Percentiles rank a stretch among this genome's conserved stretches.
phyloP scores from a whole-genome alignment of 345 rosid species.

The Pistacia integerrima region DNA sequence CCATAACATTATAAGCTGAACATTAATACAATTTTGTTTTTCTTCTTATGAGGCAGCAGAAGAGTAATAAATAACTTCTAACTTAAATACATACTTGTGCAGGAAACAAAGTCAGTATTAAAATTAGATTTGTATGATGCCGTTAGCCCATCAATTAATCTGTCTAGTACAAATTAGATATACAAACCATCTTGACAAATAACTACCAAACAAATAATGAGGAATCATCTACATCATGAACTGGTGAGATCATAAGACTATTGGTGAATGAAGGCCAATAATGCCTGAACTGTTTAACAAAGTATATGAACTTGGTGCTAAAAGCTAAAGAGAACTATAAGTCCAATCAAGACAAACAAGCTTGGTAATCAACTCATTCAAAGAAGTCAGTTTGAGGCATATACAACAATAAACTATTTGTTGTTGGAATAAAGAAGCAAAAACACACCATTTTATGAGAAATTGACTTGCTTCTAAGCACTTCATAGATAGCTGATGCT shows the following conservation, averaged over 20 bases:
- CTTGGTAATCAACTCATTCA: not conserved
- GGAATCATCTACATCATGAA: not conserved
- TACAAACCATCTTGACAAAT: not conserved
- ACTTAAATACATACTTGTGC: not conserved
- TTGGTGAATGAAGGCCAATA: no score
- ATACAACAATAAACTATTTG: not conserved
- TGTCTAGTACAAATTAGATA: not conserved
- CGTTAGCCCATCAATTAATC: not conserved
- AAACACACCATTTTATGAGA: not conserved
- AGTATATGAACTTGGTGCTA: not conserved
- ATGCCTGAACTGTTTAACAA: no score
- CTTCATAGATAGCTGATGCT: not conserved
- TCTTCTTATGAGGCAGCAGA: not conserved
- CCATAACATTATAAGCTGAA: not conserved
- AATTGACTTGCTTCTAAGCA: conserved; percentile 1
- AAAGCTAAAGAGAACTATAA: not conserved
- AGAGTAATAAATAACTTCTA: not conserved
- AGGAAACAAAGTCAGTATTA: not conserved
- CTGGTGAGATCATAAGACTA: no score
- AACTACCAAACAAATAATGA: not conserved
- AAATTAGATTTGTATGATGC: no score
- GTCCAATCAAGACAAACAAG: not conserved
- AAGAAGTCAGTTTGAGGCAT: not conserved
- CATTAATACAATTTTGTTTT: not conserved
- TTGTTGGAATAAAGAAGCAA: not conserved